A percentile compares a stretch with the other conserved stretches of the same genome.
These are phyloP conservation scores for Xylaria sp. DNA, from an alignment of 2,329 filamentous ascomycete genomes.

Conservation along the genomic window DNA sequence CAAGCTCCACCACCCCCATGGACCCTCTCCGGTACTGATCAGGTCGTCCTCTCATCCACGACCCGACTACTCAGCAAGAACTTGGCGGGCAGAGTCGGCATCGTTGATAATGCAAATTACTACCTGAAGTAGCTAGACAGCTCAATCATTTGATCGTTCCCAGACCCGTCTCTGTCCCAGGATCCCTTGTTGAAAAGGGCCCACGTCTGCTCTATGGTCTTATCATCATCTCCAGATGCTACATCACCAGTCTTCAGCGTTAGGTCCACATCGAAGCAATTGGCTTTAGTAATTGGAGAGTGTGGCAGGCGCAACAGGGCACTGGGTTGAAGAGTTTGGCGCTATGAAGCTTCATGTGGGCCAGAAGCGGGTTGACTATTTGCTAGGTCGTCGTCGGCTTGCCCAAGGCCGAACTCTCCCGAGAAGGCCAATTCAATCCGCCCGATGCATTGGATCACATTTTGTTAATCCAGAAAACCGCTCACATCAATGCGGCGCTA, in stretches of 20 bases:
- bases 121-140: constrained; percentile 29
- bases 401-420: constrained; percentile 17
- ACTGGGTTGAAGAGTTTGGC: constrained; percentile 31
- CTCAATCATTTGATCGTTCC: constrained; percentile 11
- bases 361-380: constrained; percentile 13
- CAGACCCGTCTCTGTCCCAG: constrained; percentile 8
- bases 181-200: constrained; percentile 10
- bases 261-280: constrained; percentile 27
- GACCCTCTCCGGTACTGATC: background rate
- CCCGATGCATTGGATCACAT: constrained; percentile 11
- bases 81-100: background rate
- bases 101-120: constrained; percentile 5
- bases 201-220: constrained; percentile 15
- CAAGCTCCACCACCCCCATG: background rate
- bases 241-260: constrained; percentile 14
- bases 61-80: background rate
- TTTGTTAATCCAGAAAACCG: constrained; percentile 26
- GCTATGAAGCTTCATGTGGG: constrained; percentile 30
- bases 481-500: constrained; percentile 17
- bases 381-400: constrained; percentile 13
- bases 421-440: constrained; percentile 21
- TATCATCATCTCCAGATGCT: constrained; percentile 14
- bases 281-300: constrained; percentile 25
- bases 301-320: background rate
- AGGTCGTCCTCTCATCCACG: constrained; percentile 8